Percentiles rank a stretch among this genome's conserved stretches.
Evolutionary conservation across 768 basidiomycete species (phyloP).

Genomic region (Clathrus columnatus): DNA sequence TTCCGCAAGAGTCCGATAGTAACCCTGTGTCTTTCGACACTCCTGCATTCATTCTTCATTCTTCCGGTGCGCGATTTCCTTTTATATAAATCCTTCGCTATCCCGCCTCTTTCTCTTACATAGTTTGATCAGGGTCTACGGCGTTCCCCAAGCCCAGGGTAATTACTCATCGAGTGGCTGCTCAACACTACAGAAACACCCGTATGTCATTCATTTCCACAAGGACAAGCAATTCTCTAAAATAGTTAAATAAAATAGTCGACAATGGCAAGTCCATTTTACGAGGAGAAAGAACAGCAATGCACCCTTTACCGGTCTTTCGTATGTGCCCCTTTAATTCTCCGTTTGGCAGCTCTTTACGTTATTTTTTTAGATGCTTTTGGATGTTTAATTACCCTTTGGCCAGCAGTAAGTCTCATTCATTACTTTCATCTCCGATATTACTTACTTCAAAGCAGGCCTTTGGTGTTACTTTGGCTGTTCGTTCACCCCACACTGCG

Average conservation of each 20-base stretch:
- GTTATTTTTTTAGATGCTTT: not conserved
- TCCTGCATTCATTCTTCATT: conserved; percentile 21
- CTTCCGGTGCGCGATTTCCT: conserved; percentile 22
- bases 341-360: not conserved
- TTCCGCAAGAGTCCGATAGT: not conserved
- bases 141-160: conserved; percentile 14
- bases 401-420: not conserved
- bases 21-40: not conserved
- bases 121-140: conserved; percentile 9
- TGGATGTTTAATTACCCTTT: not conserved
- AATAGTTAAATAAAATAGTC: not conserved
- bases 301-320: not conserved
- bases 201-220: not conserved
- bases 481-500: conserved; percentile 16
- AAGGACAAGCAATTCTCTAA: not conserved
- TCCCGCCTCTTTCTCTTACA: not conserved
- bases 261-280: not conserved
- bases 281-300: not conserved
- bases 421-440: conserved; percentile 12
- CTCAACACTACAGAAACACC: not conserved
- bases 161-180: conserved; percentile 2
- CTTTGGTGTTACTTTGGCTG: conserved; percentile 12
- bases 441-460: conserved; percentile 9
- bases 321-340: not conserved
- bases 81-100: not conserved